These are phyloP conservation scores for Westerdykella aurantiaca DNA, from an alignment of 2,329 filamentous ascomycete species.

Conservation along the genomic window DNA sequence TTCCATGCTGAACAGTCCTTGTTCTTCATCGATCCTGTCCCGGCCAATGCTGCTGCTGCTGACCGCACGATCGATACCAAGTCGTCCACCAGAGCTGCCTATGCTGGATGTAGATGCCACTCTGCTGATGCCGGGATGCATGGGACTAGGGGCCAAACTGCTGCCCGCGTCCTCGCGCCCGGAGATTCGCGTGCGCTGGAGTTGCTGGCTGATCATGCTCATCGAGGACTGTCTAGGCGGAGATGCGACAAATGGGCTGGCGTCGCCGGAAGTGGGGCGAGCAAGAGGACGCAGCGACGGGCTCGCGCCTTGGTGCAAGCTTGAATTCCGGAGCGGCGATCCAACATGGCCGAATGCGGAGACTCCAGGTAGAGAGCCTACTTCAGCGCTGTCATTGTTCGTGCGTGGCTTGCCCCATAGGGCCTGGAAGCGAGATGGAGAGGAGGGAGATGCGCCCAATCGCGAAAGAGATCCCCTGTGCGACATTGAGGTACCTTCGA, in stretches of 20 bases:
- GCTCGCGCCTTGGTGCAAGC: constrained; percentile 46
- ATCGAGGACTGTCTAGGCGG: constrained; percentile 54
- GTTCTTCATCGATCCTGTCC: constrained; percentile 40
- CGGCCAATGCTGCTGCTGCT: constrained; percentile 36
- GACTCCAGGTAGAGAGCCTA: constrained; percentile 32
- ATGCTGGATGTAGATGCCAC: constrained; percentile 32
- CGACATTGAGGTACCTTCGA: constrained; percentile 43
- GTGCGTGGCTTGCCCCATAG: constrained; percentile 49
- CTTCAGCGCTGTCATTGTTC: constrained; percentile 45
- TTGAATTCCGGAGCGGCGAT: constrained; percentile 60
- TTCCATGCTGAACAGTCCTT: constrained; percentile 41
- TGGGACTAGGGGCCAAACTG: constrained; percentile 19
- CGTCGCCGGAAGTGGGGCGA: constrained; percentile 44
- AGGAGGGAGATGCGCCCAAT: constrained; percentile 46
- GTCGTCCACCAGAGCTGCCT: constrained; percentile 24
- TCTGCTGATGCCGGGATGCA: constrained; percentile 63
- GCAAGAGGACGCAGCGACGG: constrained; percentile 49
- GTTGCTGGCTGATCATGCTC: constrained; percentile 57
- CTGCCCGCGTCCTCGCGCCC: constrained; percentile 23
- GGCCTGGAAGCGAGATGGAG: constrained; percentile 56
- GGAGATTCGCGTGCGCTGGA: constrained; percentile 42
- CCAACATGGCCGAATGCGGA: constrained; percentile 57
- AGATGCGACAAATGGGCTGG: constrained; percentile 44
- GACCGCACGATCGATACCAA: constrained; percentile 35
- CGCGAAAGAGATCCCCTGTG: constrained; percentile 46